Evolutionary conservation across 768 basidiomycete genomes (phyloP).

Genomic region (Basidioascus undulatus): DNA sequence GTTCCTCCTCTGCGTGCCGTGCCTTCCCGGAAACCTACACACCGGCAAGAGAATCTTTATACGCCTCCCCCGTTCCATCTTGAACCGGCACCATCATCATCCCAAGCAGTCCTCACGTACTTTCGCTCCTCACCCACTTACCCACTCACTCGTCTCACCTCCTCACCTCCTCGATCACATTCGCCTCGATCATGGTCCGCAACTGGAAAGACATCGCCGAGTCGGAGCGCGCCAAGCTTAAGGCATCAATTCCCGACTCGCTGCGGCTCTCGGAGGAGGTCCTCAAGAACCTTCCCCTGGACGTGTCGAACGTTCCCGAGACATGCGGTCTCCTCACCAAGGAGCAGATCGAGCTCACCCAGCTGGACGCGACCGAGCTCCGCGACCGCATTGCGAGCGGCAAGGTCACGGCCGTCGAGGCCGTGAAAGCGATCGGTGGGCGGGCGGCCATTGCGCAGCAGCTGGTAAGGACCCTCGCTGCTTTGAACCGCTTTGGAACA

Average conservation of each 20-base stretch:
- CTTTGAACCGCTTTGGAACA: too few species aligned
- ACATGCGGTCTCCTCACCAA: conserved; percentile 10
- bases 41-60: too few species aligned
- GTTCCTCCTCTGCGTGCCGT: too few species aligned
- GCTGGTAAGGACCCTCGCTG: too few species aligned
- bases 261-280: not conserved
- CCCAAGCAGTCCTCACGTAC: too few species aligned
- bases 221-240: conserved; percentile 6
- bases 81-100: too few species aligned
- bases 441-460: conserved; percentile 14
- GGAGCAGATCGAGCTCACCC: conserved; percentile 13
- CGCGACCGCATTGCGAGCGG: conserved; percentile 7
- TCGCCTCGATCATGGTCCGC: too few species aligned
- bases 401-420: conserved; percentile 8
- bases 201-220: conserved; percentile 7
- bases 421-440: conserved; percentile 12
- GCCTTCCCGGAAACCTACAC: too few species aligned
- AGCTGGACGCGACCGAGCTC: conserved; percentile 7
- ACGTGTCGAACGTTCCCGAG: conserved; percentile 12
- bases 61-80: too few species aligned
- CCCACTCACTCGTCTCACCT: too few species aligned
- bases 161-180: too few species aligned
- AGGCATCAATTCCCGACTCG: conserved; percentile 13
- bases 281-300: conserved; percentile 2
- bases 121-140: too few species aligned